Base-by-base conservation (phyloP, 495 filamentous ascomycete genomes). In the Podospora pseudopauciseta region DNA sequence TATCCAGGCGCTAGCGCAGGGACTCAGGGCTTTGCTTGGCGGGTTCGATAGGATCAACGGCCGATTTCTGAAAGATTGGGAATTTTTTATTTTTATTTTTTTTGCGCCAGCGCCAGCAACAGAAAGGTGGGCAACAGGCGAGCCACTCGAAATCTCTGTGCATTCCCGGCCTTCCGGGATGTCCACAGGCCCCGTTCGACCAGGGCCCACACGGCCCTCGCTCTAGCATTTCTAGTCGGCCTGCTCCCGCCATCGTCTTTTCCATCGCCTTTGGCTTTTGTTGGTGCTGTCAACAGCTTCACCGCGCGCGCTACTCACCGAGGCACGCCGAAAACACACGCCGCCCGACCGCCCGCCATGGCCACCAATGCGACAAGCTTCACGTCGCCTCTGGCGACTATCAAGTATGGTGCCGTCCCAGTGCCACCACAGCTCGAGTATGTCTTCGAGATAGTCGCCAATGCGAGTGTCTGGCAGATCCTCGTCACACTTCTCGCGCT, bases 361-460 rank as follows among this genome's bases (percentile, higher is more conserved):
- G 86, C 84, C 72, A 78, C 84, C 63, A 92, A 91, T 75, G 87
- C 84, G 80, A 81, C 79, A 27, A 91, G 85, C 79, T 91, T 92
- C 72, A 85, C 87, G 72, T 95, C 92, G 80, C 91, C 91, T 15
- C 77, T 89, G 73, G 91, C 91, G 68, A 89, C 89, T 78, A 86
- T 89, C 71, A 82, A 85, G 72, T 79, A 82, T 67, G 80, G 84
- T 66, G 78, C 76, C 63, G 77, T 71, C 58, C 73, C 69, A 65
- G 64, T 84, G n/a, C 76, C 79, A 55, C 79, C 74, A 56, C 80
- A 80, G 65, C 69, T 83, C 65, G 82, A 84, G 68, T 77, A 73
- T 66, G 72, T 82, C 32, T 49, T 84, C 70, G 80, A 80, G 20
- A 75, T 78, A 23, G 72, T 84, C 65, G 73, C 80, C 23, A 86